Percentiles rank a stretch among this genome's conserved stretches.
Evolutionary conservation across 73 alveolate species (phyloP).

Genomic region (Uronychia binucleata): DNA sequence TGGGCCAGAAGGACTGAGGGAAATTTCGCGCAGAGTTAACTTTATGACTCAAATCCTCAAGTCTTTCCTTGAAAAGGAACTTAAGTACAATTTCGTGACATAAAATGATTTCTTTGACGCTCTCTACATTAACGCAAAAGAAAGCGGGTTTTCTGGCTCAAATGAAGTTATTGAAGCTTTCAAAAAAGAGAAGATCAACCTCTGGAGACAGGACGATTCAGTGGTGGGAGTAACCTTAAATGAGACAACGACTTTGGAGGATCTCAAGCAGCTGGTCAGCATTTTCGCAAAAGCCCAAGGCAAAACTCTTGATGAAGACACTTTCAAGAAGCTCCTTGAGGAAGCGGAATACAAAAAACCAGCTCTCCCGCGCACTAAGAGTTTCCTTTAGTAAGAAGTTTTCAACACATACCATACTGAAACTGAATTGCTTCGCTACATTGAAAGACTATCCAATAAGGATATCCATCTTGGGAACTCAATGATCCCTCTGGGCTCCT

Average conservation of each 20-base stretch:
- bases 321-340: slow-evolving; percentile 8
- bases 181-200: slow-evolving; percentile 68
- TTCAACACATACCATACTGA: slow-evolving; percentile 81
- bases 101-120: slow-evolving; percentile 69
- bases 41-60: slow-evolving; percentile 52
- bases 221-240: slow-evolving; percentile 75
- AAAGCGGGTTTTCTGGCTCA: slow-evolving; percentile 20
- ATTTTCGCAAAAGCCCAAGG: slow-evolving; percentile 53
- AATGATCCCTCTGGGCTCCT: slow-evolving; percentile 92
- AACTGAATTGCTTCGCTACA: slow-evolving; percentile 92
- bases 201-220: slow-evolving; percentile 62
- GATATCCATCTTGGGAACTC: slow-evolving; percentile 76
- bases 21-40: slow-evolving; percentile 79
- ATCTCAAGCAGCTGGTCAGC: slow-evolving; percentile 55
- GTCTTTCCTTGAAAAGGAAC: slow-evolving; percentile 32
- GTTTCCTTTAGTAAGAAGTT: slow-evolving; percentile 67
- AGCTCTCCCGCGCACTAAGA: slow-evolving; percentile 31
- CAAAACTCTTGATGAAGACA: slow-evolving; percentile 21
- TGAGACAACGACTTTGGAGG: slow-evolving; percentile 80
- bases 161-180: slow-evolving; percentile 24
- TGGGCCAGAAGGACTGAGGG: slow-evolving; percentile 84
- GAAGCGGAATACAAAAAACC: slow-evolving; percentile 7
- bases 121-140: slow-evolving; percentile 26
- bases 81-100: slow-evolving; percentile 33
- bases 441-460: slow-evolving; percentile 76